A percentile compares a stretch with the other conserved stretches of the same genome.
Evolutionary conservation across 1,284 basidiomycete genomes (phyloP).

Genomic region (Ustilago shanxiensis): DNA sequence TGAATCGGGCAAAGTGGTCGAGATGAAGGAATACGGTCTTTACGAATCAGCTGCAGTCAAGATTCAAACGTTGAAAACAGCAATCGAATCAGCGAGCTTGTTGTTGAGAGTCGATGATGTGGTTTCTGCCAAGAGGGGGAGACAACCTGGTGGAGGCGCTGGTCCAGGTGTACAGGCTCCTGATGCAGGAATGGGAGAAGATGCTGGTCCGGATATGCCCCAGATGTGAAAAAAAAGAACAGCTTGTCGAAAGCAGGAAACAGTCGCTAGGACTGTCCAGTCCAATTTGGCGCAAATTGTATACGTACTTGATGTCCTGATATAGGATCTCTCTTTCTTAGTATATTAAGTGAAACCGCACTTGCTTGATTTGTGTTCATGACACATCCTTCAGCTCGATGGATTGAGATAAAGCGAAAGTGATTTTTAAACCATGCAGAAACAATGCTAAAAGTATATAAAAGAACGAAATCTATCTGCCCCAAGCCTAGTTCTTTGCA

Average conservation of each 20-base stretch:
- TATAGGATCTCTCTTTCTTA: not conserved
- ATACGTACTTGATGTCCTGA: not conserved
- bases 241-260: no score
- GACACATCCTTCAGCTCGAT: no score
- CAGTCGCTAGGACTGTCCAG: no score
- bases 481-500: not conserved
- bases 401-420: no score
- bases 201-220: constrained; percentile 49
- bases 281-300: not conserved
- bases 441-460: no score
- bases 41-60: constrained; percentile 97
- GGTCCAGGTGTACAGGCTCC: constrained; percentile 45
- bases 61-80: constrained; percentile 97
- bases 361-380: no score
- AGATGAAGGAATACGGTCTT: constrained; percentile 94
- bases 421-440: no score
- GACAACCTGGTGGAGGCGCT: constrained; percentile 47
- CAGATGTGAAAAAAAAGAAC: constrained; percentile 48
- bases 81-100: constrained; percentile 93
- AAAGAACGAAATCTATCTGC: not conserved
- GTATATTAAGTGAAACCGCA: not conserved
- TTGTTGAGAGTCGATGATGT: constrained; percentile 94
- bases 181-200: constrained; percentile 44
- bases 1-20: constrained; percentile 91
- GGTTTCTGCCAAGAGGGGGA: constrained; percentile 77